Percentiles rank a stretch among this genome's conserved stretches.
Evolutionary conservation across 2,329 filamentous ascomycete species (phyloP).

Genomic region (Colletotrichum simmondsii): DNA sequence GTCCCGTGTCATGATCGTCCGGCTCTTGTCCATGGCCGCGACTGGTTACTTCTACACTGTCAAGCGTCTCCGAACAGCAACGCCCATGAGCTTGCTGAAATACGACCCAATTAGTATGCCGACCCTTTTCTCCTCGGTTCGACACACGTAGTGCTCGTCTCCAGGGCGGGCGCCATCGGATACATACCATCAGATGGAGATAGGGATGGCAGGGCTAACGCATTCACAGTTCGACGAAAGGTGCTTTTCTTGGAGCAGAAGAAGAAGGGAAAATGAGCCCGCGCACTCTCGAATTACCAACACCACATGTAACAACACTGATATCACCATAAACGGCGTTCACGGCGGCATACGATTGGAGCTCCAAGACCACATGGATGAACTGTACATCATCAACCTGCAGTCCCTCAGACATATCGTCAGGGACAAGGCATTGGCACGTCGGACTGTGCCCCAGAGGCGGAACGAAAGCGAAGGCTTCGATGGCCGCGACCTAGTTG

Average conservation of each 20-base stretch:
- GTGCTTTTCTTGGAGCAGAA: conserved; percentile 96
- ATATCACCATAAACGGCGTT: conserved; percentile 35
- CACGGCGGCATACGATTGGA: conserved; percentile 30
- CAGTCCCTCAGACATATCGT: neutral
- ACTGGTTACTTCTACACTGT: conserved; percentile 98
- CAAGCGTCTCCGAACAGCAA: conserved; percentile 80
- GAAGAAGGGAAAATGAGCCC: conserved; percentile 72
- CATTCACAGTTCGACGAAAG: conserved; percentile 82
- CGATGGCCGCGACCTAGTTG: conserved; percentile 14
- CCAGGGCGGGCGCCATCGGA: neutral
- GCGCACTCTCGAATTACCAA: neutral
- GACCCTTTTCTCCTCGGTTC: too few species aligned
- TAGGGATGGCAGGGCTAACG: conserved; percentile 5
- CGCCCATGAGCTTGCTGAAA: conserved; percentile 96
- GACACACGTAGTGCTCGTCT: neutral
- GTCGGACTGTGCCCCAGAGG: neutral
- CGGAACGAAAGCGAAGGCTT: neutral
- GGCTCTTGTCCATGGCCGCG: conserved; percentile 97
- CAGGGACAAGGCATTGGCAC: neutral
- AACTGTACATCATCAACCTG: neutral
- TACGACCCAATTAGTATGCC: conserved; percentile 92
- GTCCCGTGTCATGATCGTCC: conserved; percentile 91
- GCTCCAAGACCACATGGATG: conserved; percentile 19
- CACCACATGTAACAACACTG: conserved; percentile 34
- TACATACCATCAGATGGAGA: neutral